Evolutionary conservation across 179 eudicot species (phyloP).

Genomic region (Nepenthes alata): DNA sequence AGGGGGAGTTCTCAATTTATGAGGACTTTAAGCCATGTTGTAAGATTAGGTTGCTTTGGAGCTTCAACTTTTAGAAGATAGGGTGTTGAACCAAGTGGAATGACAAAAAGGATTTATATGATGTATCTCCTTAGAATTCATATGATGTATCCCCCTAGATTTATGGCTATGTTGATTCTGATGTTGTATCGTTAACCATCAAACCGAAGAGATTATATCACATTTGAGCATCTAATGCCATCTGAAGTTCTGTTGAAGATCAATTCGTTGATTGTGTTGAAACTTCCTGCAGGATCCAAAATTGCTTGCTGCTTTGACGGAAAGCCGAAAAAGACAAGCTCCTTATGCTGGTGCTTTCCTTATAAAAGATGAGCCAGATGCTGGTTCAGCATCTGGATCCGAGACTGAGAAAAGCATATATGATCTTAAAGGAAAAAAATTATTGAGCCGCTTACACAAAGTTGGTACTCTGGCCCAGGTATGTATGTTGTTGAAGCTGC

Average conservation of each 20-base stretch:
- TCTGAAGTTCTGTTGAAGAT: background rate
- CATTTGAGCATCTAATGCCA: background rate
- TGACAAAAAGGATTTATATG: too few relatives aligned
- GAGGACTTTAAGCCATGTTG: too few relatives aligned
- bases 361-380: conserved; percentile 71
- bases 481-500: conserved; percentile 8
- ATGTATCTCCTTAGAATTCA: too few relatives aligned
- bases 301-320: conserved; percentile 75
- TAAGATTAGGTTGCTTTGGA: too few relatives aligned
- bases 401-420: conserved; percentile 61
- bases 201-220: background rate
- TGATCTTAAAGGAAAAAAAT: conserved; percentile 83
- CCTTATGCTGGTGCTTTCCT: conserved; percentile 98
- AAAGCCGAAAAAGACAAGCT: conserved; percentile 76
- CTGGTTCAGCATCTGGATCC: conserved; percentile 25
- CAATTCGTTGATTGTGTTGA: conserved; percentile 3
- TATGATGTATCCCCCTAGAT: too few relatives aligned
- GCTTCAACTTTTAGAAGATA: too few relatives aligned
- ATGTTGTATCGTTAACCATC: background rate
- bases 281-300: conserved; percentile 61
- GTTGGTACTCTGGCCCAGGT: conserved; percentile 98
- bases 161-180: too few relatives aligned
- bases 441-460: conserved; percentile 77
- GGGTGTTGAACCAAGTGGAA: too few relatives aligned
- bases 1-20: too few relatives aligned